Evolutionary conservation across 1,139 yeast species (phyloP).

Genomic region (Taiozyma onychis): DNA sequence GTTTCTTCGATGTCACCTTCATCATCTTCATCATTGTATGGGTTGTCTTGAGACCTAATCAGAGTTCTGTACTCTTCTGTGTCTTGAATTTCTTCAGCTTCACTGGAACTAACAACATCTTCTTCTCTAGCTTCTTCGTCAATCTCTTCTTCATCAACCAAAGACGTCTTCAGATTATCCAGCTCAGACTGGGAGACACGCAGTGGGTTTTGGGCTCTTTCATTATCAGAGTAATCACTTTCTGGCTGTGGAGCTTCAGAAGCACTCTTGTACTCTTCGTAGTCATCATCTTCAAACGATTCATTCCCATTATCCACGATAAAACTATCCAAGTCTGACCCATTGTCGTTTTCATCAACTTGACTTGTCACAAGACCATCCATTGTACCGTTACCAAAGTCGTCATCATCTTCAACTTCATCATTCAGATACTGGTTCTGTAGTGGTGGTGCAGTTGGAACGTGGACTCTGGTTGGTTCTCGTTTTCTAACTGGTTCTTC

Average conservation of each 20-base stretch:
- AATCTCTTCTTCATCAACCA: constrained; percentile 1
- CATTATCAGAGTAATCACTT: constrained; percentile 4
- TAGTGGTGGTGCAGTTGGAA: not conserved
- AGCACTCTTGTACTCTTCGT: constrained; percentile 6
- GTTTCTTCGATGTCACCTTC: constrained; percentile 8
- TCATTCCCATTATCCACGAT: constrained; percentile 13
- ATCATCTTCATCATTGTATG: constrained; percentile 1
- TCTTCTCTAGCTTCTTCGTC: not conserved
- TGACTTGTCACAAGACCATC: constrained; percentile 20
- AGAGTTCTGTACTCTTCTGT: constrained; percentile 1
- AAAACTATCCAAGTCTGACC: constrained; percentile 20
- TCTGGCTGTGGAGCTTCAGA: constrained; percentile 3
- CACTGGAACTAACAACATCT: constrained; percentile 4
- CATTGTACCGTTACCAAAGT: constrained; percentile 17
- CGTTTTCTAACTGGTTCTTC: not conserved
- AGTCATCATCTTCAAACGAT: constrained; percentile 6
- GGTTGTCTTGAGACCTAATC: constrained; percentile 6
- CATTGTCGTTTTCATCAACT: constrained; percentile 23
- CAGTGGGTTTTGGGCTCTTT: constrained; percentile 2
- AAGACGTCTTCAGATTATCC: constrained; percentile 4
- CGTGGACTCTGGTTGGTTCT: not conserved
- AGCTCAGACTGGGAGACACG: constrained; percentile 9
- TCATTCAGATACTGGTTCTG: not conserved
- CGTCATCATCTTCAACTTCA: constrained; percentile 18
- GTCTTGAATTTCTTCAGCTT: constrained; percentile 7